Base-by-base conservation (phyloP, 2,329 filamentous ascomycete genomes). In the Fusarium odoratissimum region DNA sequence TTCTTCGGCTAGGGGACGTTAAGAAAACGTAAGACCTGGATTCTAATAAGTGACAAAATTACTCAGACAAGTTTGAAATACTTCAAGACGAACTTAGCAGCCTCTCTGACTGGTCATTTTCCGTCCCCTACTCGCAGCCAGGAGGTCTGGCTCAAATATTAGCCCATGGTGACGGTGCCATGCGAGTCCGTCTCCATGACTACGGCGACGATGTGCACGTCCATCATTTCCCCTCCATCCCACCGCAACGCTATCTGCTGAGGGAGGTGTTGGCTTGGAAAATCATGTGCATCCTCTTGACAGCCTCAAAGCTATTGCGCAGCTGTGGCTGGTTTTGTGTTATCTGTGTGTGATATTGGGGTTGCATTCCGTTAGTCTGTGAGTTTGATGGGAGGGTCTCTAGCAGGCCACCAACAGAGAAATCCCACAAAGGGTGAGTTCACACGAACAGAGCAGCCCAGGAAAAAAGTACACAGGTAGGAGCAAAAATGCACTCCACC, bases 401-500 rank as follows among this genome's bases (percentile, higher is more conserved):
- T 49, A 25, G n/a, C 58, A 59, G 46, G 35, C 30, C 37, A 57
- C 11, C 28, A 59, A 56, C 31, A n/a, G 42, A 57, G 54, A 44
- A 57, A 56, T 60, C 49, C 35, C 49, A 58, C 49, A 64, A 65
- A 57, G 42, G 28, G 40, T 31, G 54, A 61, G 54, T 46, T 46
- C 48, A 56, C 23, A 52, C 38, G 41, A 42, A 35, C 37, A 19
- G 23, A 60, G 23, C 31, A 60, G 52, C 33, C 17, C 38, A 35
- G 46, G 37, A 52, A 59, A 57, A 60, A 63, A 66, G 49, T 62
- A 33, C 62, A 52, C 31, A 52, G 48, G 9, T 25, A 25, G 48
- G 31, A 52, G 48, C 37, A 51, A 28, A 45, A 73, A 71, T 69
- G 64, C 64, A 64, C 74, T 75, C 75, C 72, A 74, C 72, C 65